Evolutionary conservation across 1,139 yeast species (phyloP).

Genomic region (Taphrina wiesneri): DNA sequence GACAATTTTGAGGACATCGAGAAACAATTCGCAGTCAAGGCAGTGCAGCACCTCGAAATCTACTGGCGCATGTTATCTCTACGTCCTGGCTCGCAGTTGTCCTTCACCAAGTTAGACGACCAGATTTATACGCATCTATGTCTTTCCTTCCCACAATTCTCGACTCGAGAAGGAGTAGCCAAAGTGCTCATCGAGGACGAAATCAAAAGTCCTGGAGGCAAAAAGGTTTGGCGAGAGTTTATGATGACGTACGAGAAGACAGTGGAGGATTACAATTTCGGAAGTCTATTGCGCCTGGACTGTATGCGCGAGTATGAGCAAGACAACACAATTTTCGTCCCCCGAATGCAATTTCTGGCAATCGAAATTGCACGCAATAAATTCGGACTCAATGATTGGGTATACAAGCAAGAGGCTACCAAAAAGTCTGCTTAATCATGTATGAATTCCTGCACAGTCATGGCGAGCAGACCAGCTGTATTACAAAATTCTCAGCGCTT

Average conservation of each 20-base stretch:
- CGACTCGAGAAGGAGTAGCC: conserved; percentile 55
- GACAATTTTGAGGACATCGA: conserved; percentile 56
- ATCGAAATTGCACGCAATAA: conserved; percentile 92
- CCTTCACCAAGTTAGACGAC: conserved; percentile 55
- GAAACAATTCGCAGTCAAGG: conserved; percentile 80
- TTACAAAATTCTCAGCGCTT: neutral
- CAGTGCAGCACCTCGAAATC: conserved; percentile 91
- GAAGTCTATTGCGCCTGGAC: conserved; percentile 80
- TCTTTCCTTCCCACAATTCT: conserved; percentile 81
- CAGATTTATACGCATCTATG: conserved; percentile 71
- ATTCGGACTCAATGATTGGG: conserved; percentile 91
- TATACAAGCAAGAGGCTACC: conserved; percentile 45
- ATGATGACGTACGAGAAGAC: conserved; percentile 68
- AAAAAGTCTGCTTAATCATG: neutral
- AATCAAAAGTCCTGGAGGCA: conserved; percentile 77
- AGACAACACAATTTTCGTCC: conserved; percentile 70
- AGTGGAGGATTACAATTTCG: conserved; percentile 85
- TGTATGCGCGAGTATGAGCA: conserved; percentile 75
- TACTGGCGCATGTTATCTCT: conserved; percentile 80
- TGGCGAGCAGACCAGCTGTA: neutral
- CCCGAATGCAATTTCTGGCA: conserved; percentile 64
- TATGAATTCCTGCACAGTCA: neutral
- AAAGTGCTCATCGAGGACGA: conserved; percentile 68
- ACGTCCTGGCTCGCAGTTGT: conserved; percentile 74
- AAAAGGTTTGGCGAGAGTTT: conserved; percentile 87